Evolutionary conservation across 2,329 filamentous ascomycete species (phyloP).

Genomic region (Colletotrichum australisinense): DNA sequence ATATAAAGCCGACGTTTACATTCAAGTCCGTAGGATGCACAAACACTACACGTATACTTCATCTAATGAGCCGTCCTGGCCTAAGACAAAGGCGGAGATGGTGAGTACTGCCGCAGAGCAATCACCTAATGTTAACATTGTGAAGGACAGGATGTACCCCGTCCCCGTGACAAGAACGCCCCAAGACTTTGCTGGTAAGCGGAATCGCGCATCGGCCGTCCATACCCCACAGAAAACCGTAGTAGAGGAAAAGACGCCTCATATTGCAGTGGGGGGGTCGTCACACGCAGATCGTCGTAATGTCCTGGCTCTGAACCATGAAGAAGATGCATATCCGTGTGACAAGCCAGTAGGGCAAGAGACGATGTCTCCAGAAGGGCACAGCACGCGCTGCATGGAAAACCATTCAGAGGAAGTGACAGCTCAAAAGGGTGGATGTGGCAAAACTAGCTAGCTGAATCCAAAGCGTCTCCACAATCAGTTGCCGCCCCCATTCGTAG

Average conservation of each 20-base stretch:
- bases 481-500: no score
- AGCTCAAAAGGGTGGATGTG: no score
- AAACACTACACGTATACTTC: constrained; percentile 7
- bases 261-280: not conserved
- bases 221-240: not conserved
- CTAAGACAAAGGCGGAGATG: constrained; percentile 2
- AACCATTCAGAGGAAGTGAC: no score
- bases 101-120: not conserved
- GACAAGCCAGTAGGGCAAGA: no score
- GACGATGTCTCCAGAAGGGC: no score
- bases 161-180: not conserved
- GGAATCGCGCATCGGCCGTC: not conserved
- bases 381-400: no score
- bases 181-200: not conserved
- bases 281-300: not conserved
- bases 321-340: no score
- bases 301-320: not conserved
- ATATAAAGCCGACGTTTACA: constrained; percentile 1
- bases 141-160: constrained; percentile 8
- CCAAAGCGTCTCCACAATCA: no score
- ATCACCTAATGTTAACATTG: not conserved
- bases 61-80: not conserved
- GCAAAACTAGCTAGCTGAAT: no score
- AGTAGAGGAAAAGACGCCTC: not conserved
- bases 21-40: not conserved